Base-by-base conservation (phyloP, 2,329 filamentous ascomycete genomes). In the Botrytis fragariae region DNA sequence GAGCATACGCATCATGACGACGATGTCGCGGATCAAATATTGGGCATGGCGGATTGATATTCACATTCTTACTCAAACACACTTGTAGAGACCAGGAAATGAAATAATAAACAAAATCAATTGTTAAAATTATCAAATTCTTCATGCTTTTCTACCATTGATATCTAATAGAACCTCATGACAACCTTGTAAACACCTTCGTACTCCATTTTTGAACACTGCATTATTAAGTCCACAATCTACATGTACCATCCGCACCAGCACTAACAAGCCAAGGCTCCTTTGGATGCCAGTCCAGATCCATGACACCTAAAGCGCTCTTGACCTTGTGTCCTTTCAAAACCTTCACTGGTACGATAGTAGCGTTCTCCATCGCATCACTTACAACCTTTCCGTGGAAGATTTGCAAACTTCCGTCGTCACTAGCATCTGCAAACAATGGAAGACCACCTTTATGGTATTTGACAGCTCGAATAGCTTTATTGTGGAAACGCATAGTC, bases 321-420 rank as follows among this genome's bases (percentile, higher is more conserved):
- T 92, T 92, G 4, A 98, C 90, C 83, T 92, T 93, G 84, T 99
- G 96, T 1, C 96, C 96, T 80, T 89, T 92, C 67, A 99, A 87
- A 80, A 97, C 94, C 87, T 98, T 99, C 76, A 99, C 87, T 14
- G 96, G 96, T 69, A 98, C 96, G 80, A 99, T 97, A 22, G 92
- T 97, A 10, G 96, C 95, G 80, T 97, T 97, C 85, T 97, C 94
- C 89, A 99, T 93, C 81, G 97, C 86, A 82, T 99, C 96, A 75
- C 91, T 94, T 44, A 97, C 94, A 42, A 98, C 95, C 83, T 95
- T 97, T 73, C 94, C 95, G 82, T 98, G 95, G 89, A 98, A 98
- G 71, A 99, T 93, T 82, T 99, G 96, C 77, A 98, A 84, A 32
- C 92, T 94, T 42, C 96, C 96, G 82, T 99, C 96, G 81, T 99